Evolutionary conservation across 306 rosid species (phyloP).

Genomic region (Luffa aegyptiaca): DNA sequence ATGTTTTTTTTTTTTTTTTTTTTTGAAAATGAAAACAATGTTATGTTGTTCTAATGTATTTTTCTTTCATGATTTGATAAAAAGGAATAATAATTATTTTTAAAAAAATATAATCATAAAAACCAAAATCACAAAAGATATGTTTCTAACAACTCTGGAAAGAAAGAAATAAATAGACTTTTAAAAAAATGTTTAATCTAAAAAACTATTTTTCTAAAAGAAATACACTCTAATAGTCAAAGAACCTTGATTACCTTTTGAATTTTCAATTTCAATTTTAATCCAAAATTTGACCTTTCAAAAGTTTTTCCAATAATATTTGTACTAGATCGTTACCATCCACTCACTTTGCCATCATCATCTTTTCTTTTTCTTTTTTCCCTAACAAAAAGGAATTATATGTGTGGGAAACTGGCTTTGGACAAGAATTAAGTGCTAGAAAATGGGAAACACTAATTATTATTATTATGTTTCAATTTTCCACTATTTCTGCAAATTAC

Average conservation of each 20-base stretch:
- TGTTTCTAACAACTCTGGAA: background rate
- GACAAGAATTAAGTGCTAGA: background rate
- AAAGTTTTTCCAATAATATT: background rate
- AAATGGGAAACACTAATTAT: background rate
- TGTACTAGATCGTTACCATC: background rate
- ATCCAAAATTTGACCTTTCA: background rate
- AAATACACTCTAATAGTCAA: background rate
- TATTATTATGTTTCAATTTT: background rate
- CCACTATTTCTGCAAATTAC: background rate
- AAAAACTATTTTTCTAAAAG: background rate
- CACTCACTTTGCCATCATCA: background rate
- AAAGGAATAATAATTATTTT: too few relatives aligned
- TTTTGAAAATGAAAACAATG: too few relatives aligned
- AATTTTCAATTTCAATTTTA: background rate
- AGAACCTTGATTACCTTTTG: background rate
- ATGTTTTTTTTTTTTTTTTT: too few relatives aligned
- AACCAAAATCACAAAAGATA: background rate
- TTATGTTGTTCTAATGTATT: too few relatives aligned
- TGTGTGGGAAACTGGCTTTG: background rate
- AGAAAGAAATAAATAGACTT: too few relatives aligned
- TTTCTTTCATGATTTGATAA: background rate
- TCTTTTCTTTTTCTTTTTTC: background rate
- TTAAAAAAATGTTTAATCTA: background rate
- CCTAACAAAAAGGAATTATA: too few relatives aligned
- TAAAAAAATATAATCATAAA: too few relatives aligned